Conservation (phyloP, 257 asterid species). For the Solanum clarkiae region DNA sequence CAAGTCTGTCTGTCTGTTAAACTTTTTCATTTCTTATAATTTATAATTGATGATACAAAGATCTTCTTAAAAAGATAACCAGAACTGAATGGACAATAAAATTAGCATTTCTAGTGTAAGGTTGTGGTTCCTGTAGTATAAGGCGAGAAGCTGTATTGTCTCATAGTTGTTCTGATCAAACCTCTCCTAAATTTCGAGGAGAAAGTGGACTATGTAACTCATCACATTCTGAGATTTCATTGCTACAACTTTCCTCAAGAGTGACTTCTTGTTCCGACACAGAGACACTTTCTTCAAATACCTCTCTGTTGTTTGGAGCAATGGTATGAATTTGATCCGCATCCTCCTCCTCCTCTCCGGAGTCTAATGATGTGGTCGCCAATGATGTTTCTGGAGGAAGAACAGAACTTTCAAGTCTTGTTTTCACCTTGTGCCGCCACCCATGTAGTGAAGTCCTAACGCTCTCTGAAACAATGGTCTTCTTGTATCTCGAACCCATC, state of each 20-base stretch:
- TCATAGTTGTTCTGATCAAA: not conserved
- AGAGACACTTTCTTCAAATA: not conserved
- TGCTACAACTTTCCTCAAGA: not conserved
- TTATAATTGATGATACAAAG: not conserved
- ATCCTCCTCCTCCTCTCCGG: constrained; percentile 11
- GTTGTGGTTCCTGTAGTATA: not conserved
- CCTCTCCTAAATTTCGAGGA: not conserved
- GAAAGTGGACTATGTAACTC: not conserved
- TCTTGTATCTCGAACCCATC: constrained; percentile 95
- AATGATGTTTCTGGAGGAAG: constrained; percentile 1
- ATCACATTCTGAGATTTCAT: constrained; percentile 5
- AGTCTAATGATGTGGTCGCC: constrained; percentile 27
- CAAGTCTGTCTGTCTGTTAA: not conserved
- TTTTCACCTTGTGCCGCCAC: constrained; percentile 61
- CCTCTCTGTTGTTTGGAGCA: not conserved
- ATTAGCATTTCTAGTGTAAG: not conserved
- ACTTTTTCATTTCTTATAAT: not conserved
- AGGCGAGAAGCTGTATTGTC: not conserved
- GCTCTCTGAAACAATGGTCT: constrained; percentile 58
- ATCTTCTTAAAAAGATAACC: not conserved
- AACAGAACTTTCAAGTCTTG: constrained; percentile 22
- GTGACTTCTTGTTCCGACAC: not conserved
- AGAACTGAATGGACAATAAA: not conserved
- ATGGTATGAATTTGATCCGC: not conserved
- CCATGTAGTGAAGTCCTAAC: constrained; percentile 72